Conservation (phyloP, 441 rosid species). For the Mallotus japonicus region DNA sequence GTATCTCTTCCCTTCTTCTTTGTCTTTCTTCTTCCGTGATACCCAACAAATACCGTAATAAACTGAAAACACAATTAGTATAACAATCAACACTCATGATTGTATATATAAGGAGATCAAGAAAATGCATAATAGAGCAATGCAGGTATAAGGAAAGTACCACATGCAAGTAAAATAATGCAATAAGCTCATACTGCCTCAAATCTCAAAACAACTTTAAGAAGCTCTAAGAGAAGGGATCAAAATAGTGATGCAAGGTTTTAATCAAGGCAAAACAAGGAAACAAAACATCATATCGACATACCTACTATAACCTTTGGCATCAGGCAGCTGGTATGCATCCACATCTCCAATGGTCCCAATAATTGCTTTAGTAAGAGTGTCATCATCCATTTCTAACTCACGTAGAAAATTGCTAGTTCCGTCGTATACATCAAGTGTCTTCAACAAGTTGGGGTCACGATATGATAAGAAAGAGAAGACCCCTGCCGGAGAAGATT, state of each 20-base stretch:
- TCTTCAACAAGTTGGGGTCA: slow-evolving; percentile 89
- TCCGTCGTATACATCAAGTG: slow-evolving; percentile 78
- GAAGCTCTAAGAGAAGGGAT: not conserved
- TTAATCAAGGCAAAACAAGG: not conserved
- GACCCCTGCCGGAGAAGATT: slow-evolving; percentile 47
- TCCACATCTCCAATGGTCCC: slow-evolving; percentile 94
- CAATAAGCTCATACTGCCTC: not conserved
- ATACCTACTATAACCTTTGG: slow-evolving; percentile 95
- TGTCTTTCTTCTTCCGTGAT: slow-evolving; percentile 84
- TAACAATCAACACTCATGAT: not conserved
- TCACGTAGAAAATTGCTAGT: slow-evolving; percentile 77
- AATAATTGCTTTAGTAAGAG: slow-evolving; percentile 85
- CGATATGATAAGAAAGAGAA: slow-evolving; percentile 91
- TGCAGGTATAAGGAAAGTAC: not conserved
- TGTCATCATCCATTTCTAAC: slow-evolving; percentile 72
- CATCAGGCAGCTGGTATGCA: slow-evolving; percentile 95
- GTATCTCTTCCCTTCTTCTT: slow-evolving; percentile 78
- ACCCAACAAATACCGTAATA: slow-evolving; percentile 69
- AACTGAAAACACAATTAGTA: slow-evolving; percentile 38
- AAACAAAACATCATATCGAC: slow-evolving; percentile 15
- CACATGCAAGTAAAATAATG: not conserved
- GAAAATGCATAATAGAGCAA: too few species aligned
- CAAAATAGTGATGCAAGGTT: not conserved
- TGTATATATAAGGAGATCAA: not conserved
- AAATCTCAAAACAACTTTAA: not conserved